phyloP scores from a whole-genome alignment of 768 basidiomycete species.

The Mycena polygramma region DNA sequence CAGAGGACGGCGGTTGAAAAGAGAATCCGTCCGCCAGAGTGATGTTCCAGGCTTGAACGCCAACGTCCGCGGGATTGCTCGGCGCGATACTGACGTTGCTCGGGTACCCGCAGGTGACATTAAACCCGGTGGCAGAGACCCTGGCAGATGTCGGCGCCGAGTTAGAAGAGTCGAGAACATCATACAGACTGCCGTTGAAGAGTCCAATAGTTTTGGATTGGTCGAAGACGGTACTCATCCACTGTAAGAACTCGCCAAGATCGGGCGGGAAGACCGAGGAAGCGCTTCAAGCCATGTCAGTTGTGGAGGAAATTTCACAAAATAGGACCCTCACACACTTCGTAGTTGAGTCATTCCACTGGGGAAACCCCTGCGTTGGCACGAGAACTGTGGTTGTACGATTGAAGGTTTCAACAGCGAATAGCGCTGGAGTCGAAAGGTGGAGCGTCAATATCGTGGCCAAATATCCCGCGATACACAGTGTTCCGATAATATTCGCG shows the following conservation, averaged over 20 bases:
- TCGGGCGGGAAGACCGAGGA: background rate
- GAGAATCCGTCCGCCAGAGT: background rate
- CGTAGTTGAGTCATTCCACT: background rate
- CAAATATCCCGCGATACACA: background rate
- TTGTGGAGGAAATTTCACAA: no score
- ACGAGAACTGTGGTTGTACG: background rate
- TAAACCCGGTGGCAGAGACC: background rate
- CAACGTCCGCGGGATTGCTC: background rate
- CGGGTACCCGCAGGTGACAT: background rate
- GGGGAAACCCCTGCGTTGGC: background rate
- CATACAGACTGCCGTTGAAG: background rate
- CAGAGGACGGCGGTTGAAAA: background rate
- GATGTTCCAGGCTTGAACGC: slow-evolving; percentile 1
- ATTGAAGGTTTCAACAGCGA: background rate
- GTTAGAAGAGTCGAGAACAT: background rate
- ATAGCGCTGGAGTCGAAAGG: background rate
- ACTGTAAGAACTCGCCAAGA: background rate
- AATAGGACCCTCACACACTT: background rate
- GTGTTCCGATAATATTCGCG: background rate
- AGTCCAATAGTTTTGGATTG: background rate
- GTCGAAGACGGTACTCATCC: no score
- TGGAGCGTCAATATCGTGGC: background rate
- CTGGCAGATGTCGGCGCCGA: background rate
- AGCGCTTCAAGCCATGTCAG: background rate
- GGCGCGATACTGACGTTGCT: background rate